Percentiles rank a stretch among this genome's conserved stretches.
Evolutionary conservation across 2,329 filamentous ascomycete genomes (phyloP).

Genomic region (Lanzia echinophila): DNA sequence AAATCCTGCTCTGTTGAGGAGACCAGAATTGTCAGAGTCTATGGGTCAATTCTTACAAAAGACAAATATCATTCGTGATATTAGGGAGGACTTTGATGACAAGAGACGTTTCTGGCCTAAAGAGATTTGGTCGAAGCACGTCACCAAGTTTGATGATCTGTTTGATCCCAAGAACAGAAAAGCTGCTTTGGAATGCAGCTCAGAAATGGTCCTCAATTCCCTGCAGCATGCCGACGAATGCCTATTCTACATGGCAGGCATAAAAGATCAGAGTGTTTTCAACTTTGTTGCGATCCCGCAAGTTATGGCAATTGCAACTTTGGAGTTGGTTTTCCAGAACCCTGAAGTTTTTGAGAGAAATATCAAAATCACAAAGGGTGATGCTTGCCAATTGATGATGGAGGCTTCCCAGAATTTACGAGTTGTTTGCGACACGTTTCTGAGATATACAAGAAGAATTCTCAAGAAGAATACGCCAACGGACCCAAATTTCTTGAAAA

Average conservation of each 20-base stretch:
- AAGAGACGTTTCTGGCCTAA: conserved; percentile 88
- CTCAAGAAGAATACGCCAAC: conserved; percentile 89
- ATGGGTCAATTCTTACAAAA: conserved; percentile 98
- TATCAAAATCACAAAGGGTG: conserved; percentile 93
- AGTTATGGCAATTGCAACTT: conserved; percentile 91
- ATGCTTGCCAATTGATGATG: conserved; percentile 85
- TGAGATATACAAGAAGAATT: conserved; percentile 70
- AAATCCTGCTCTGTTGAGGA: conserved; percentile 74
- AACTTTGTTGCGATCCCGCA: conserved; percentile 98
- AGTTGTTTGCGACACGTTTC: conserved; percentile 76
- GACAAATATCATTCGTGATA: conserved; percentile 96
- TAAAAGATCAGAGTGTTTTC: conserved; percentile 95
- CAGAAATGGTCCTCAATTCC: conserved; percentile 90
- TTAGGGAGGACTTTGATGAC: conserved; percentile 84
- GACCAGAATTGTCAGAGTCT: conserved; percentile 77
- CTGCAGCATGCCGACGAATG: conserved; percentile 85
- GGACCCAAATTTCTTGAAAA: conserved; percentile 87
- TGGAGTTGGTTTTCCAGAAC: conserved; percentile 90
- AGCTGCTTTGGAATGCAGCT: conserved; percentile 75
- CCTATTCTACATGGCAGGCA: conserved; percentile 93
- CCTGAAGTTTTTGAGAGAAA: conserved; percentile 77
- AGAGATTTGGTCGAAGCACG: conserved; percentile 96
- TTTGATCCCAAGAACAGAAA: conserved; percentile 75
- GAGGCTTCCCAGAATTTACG: conserved; percentile 87
- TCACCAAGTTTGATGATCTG: conserved; percentile 81